Evolutionary conservation across 805 yeast genomes (phyloP), one percentile per base, ranked within the genome.

Genomic region (Wickerhamomyces canadensis): DNA sequence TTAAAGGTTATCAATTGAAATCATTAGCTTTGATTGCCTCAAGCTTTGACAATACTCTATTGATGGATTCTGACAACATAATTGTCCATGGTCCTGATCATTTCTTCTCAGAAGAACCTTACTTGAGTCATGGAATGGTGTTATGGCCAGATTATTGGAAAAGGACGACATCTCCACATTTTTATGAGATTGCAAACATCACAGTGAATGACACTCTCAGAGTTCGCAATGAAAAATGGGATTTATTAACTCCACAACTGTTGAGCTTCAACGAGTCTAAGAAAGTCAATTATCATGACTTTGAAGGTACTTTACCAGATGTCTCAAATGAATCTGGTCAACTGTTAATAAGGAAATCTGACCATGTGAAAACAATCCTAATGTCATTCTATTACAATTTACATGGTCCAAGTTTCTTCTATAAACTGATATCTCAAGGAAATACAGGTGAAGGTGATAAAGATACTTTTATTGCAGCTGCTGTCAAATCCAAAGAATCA

Each of bases 71-170:
- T 36, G 96, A 87, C 60, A 78, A 83, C 45, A 62, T 73, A 14
- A 72, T 79, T 0, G 67, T 73, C 11, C 66, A 65, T 36, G 54
- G 65, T 13, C 72, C 79, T 2, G 78, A 72, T 43, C 37, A 55
- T 3, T 60, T 80, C 29, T 62, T 76, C 33, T 47, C 54, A 3
- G 41, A 57, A 18, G 67, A 68, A 17, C 70, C 82, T 4, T 80
- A 67, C 53, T 41, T 48, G 21, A 54, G 61, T 12, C 57, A 62
- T 27, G 83, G 84, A 4, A 57, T 81, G 56, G 68, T 81, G 23
- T 66, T 78, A 2, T 81, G 88, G 88, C 89, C 88, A 1, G 88
- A 81, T 59, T 77, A 77, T 42, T 81, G 89, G 88, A 67, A 75
- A 49, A 67, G 89, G 41, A 74, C 83, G 4, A 75, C 84, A 0